Percentiles rank a stretch among this genome's conserved stretches.
Evolutionary conservation across 2,329 filamentous ascomycete species (phyloP).

Genomic region (Colletotrichum cordylinicola): DNA sequence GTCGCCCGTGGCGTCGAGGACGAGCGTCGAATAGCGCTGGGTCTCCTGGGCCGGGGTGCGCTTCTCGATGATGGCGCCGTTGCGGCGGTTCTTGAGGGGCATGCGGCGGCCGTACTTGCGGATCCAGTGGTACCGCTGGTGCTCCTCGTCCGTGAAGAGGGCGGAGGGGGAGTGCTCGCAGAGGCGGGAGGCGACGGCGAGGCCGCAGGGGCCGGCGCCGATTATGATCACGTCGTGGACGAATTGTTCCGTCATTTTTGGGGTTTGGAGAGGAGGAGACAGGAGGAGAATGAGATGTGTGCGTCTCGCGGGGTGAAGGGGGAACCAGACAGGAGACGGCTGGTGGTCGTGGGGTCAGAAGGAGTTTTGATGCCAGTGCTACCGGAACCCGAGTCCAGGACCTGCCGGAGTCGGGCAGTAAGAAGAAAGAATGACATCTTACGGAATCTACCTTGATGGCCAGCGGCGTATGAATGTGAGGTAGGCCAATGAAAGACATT

Average conservation of each 20-base stretch:
- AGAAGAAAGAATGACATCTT: background rate
- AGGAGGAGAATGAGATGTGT: background rate
- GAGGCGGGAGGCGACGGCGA: constrained; percentile 75
- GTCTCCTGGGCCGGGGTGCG: constrained; percentile 24
- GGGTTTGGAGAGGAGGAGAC: background rate
- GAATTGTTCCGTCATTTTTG: constrained; percentile 8
- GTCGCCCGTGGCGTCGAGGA: constrained; percentile 69
- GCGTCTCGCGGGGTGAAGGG: background rate
- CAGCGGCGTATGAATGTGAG: background rate
- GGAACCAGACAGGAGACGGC: background rate
- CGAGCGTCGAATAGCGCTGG: constrained; percentile 45
- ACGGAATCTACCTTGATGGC: constrained; percentile 16
- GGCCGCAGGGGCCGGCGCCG: constrained; percentile 76
- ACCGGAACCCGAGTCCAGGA: background rate
- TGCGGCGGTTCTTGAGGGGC: constrained; percentile 59
- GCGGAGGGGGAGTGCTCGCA: constrained; percentile 77
- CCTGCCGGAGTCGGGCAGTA: background rate
- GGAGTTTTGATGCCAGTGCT: constrained; percentile 1
- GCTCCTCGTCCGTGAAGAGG: constrained; percentile 84
- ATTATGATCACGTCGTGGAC: constrained; percentile 74
- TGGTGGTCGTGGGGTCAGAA: background rate
- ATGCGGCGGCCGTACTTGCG: constrained; percentile 67
- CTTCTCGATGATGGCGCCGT: constrained; percentile 34
- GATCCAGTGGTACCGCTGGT: constrained; percentile 82
- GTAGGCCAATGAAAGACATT: background rate